phyloP scores from a whole-genome alignment of 306 rosid genomes.

The Gastrolobium bilobum region DNA sequence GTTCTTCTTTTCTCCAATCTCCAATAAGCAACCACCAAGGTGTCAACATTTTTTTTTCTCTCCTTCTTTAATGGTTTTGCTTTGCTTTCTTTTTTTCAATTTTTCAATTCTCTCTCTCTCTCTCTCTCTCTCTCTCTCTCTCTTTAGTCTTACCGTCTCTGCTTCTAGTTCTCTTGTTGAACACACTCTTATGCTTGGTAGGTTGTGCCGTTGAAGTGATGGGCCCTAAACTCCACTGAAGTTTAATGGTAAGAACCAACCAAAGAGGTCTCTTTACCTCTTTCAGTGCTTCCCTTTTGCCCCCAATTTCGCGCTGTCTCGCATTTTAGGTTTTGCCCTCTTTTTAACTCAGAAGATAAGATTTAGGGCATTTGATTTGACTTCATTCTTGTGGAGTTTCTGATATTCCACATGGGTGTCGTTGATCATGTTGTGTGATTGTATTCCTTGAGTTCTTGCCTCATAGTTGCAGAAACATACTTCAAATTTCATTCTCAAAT shows the following conservation, averaged over 20 bases:
- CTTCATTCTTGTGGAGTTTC: conserved; percentile 54
- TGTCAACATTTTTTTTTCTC: conserved; percentile 56
- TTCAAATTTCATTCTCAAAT: conserved; percentile 34
- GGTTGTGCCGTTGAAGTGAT: conserved; percentile 75
- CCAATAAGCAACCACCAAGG: conserved; percentile 59
- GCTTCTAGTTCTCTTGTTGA: conserved; percentile 51
- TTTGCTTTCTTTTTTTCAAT: conserved; percentile 36
- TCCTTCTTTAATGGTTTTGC: conserved; percentile 67
- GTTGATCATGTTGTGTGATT: conserved; percentile 45
- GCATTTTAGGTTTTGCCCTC: conserved; percentile 60
- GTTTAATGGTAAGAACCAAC: conserved; percentile 58
- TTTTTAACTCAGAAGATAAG: conserved; percentile 44
- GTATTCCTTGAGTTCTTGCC: conserved; percentile 40
- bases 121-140: conserved; percentile 20
- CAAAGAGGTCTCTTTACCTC: conserved; percentile 62
- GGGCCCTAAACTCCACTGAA: conserved; percentile 91
- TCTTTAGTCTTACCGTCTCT: conserved; percentile 37
- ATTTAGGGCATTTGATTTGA: conserved; percentile 54
- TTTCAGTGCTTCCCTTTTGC: conserved; percentile 67
- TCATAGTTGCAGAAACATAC: conserved; percentile 12
- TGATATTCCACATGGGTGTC: conserved; percentile 47
- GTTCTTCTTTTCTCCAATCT: conserved; percentile 52
- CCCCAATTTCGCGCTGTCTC: conserved; percentile 63
- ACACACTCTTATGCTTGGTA: conserved; percentile 78
- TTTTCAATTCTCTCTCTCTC: not conserved